These are phyloP conservation scores for Hansenula lynferdii DNA, from an alignment of 1,139 yeast genomes.

Conservation along the genomic window DNA sequence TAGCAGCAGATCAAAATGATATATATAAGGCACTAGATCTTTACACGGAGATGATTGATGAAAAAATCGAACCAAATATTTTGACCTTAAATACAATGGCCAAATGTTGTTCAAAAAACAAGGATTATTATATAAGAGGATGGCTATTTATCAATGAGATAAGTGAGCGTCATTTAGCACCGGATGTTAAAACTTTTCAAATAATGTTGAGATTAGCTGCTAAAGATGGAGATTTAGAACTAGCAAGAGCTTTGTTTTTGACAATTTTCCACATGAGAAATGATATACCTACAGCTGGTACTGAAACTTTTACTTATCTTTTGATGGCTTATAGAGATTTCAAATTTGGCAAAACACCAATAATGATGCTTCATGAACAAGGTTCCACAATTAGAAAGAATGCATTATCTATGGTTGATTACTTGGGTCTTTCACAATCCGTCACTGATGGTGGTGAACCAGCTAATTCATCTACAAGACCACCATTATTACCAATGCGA, in stretches of 20 bases:
- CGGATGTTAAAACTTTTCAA: constrained; percentile 42
- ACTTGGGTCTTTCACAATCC: constrained; percentile 22
- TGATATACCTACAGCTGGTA: constrained; percentile 28
- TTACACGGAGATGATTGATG: constrained; percentile 59
- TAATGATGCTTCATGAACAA: constrained; percentile 37
- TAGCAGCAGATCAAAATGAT: constrained; percentile 57
- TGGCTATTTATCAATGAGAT: constrained; percentile 79
- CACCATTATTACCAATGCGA: constrained; percentile 67
- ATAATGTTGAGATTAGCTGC: constrained; percentile 72
- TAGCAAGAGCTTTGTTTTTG: constrained; percentile 67
- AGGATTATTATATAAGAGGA: constrained; percentile 46
- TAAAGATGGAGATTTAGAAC: constrained; percentile 70
- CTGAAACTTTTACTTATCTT: constrained; percentile 47
- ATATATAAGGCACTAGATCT: constrained; percentile 74
- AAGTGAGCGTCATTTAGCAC: constrained; percentile 39
- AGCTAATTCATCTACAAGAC: no score
- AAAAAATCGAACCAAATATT: constrained; percentile 35
- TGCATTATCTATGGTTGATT: constrained; percentile 33
- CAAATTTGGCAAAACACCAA: constrained; percentile 31
- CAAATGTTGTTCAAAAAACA: constrained; percentile 61
- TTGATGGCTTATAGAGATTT: constrained; percentile 52
- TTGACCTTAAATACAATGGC: constrained; percentile 63
- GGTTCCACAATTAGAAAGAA: constrained; percentile 46
- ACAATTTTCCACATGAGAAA: constrained; percentile 42
- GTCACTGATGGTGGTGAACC: no score